These are phyloP conservation scores for Colletotrichum cordylinicola DNA, from an alignment of 2,329 filamentous ascomycete genomes.

Conservation along the genomic window DNA sequence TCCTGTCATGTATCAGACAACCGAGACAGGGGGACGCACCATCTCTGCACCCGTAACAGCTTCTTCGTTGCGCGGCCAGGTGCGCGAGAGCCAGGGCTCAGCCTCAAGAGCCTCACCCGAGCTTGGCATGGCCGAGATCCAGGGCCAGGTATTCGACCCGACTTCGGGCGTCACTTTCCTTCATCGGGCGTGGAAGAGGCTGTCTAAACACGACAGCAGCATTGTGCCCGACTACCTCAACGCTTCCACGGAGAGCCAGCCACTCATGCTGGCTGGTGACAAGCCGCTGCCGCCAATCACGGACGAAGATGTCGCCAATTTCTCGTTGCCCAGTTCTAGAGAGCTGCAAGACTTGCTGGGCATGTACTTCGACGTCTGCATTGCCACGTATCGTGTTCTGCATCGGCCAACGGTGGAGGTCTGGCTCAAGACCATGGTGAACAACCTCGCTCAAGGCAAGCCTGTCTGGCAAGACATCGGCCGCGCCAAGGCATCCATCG, in stretches of 20 bases:
- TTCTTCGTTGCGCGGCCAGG: background rate
- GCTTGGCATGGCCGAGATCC: constrained; percentile 40
- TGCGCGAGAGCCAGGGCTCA: constrained; percentile 10
- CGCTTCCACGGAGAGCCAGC: constrained; percentile 41
- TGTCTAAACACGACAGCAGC: constrained; percentile 47
- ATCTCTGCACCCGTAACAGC: background rate
- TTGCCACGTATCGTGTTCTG: constrained; percentile 64
- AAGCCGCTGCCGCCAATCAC: constrained; percentile 45
- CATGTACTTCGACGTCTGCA: constrained; percentile 65
- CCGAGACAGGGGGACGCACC: background rate
- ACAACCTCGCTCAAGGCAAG: constrained; percentile 38
- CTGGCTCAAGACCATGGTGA: constrained; percentile 50
- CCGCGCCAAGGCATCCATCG: constrained; percentile 49
- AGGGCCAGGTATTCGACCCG: constrained; percentile 61
- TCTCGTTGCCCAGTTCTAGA: constrained; percentile 43
- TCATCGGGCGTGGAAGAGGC: constrained; percentile 56
- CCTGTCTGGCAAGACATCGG: constrained; percentile 45
- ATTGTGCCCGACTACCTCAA: constrained; percentile 28
- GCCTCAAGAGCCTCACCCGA: constrained; percentile 32
- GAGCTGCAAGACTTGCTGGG: constrained; percentile 42
- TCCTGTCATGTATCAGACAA: constrained; percentile 1
- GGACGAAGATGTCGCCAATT: constrained; percentile 32
- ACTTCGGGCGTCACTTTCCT: constrained; percentile 62
- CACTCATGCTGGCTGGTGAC: constrained; percentile 55
- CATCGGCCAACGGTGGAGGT: constrained; percentile 57